These are phyloP conservation scores for Pseudogymnoascus sp. DNA, from an alignment of 2,329 filamentous ascomycete genomes.

Conservation along the genomic window DNA sequence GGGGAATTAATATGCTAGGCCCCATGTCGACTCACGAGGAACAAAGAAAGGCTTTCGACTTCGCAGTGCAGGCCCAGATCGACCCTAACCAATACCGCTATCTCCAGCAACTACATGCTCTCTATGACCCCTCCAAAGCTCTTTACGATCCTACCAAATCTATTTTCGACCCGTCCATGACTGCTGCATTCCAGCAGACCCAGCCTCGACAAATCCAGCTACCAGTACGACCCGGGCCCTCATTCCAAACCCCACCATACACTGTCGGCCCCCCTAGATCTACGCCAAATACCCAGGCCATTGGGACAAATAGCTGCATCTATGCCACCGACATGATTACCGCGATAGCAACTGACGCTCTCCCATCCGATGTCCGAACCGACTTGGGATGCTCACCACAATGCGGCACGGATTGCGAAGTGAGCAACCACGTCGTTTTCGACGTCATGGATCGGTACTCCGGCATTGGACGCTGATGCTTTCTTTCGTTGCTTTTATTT, in stretches of 20 bases:
- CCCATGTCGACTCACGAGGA: not conserved
- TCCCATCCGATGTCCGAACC: slow-evolving; percentile 30
- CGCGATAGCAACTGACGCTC: slow-evolving; percentile 34
- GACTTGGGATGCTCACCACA: slow-evolving; percentile 34
- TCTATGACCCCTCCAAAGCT: not conserved
- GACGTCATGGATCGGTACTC: slow-evolving; percentile 39
- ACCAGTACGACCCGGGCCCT: not conserved
- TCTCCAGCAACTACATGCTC: not conserved
- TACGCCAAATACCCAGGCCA: not conserved
- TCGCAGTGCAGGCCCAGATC: not conserved
- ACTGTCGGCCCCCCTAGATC: not conserved
- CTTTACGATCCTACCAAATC: not conserved
- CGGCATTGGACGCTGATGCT: slow-evolving; percentile 12
- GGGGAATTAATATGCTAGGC: not conserved
- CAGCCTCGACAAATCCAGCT: not conserved
- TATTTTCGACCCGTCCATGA: not conserved
- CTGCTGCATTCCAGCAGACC: not conserved
- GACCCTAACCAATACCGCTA: not conserved
- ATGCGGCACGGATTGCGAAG: slow-evolving; percentile 32
- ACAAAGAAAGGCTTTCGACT: slow-evolving; percentile 1
- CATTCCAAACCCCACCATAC: not conserved
- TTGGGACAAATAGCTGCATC: slow-evolving; percentile 26
- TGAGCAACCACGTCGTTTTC: slow-evolving; percentile 37
- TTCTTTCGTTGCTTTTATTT: not conserved
- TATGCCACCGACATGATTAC: slow-evolving; percentile 39